phyloP scores from a whole-genome alignment of 768 basidiomycete species.

The Mycena indigotica region DNA sequence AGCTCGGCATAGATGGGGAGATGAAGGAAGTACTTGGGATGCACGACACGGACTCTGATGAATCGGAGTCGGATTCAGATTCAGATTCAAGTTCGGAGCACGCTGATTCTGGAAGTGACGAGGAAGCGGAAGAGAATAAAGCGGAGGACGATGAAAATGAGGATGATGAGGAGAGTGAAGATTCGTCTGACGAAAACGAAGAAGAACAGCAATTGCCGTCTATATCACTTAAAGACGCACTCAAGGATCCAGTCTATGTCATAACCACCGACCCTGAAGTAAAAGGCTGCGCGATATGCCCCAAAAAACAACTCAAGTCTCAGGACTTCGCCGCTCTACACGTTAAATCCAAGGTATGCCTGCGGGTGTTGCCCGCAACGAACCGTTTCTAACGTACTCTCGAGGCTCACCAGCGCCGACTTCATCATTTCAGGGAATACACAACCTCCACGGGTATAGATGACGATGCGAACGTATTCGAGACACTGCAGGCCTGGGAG shows the following conservation, averaged over 20 bases:
- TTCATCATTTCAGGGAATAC: constrained; percentile 47
- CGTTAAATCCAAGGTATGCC: constrained; percentile 63
- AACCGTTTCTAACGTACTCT: constrained; percentile 1
- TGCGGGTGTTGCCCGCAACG: constrained; percentile 25
- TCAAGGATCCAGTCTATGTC: constrained; percentile 64
- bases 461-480: constrained; percentile 51
- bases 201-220: constrained; percentile 40
- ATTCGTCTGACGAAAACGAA: constrained; percentile 30
- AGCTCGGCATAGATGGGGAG: constrained; percentile 65
- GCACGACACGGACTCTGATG: constrained; percentile 76
- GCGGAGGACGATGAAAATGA: constrained; percentile 21
- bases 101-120: constrained; percentile 16
- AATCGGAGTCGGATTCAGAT: constrained; percentile 45
- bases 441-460: constrained; percentile 38
- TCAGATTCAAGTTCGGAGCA: constrained; percentile 28
- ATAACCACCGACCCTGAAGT: constrained; percentile 56
- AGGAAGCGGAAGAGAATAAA: constrained; percentile 24
- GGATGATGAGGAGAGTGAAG: constrained; percentile 24
- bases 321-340: constrained; percentile 58
- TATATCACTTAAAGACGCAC: constrained; percentile 60
- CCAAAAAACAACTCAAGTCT: constrained; percentile 71
- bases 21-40: constrained; percentile 65
- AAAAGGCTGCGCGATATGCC: constrained; percentile 68
- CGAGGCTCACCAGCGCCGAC: constrained; percentile 68
- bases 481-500: constrained; percentile 36